A percentile compares a stretch with the other conserved stretches of the same genome.
phyloP scores from a whole-genome alignment of 192 early-diverging fungal species.

The Lunasporangiospora selenospora region DNA sequence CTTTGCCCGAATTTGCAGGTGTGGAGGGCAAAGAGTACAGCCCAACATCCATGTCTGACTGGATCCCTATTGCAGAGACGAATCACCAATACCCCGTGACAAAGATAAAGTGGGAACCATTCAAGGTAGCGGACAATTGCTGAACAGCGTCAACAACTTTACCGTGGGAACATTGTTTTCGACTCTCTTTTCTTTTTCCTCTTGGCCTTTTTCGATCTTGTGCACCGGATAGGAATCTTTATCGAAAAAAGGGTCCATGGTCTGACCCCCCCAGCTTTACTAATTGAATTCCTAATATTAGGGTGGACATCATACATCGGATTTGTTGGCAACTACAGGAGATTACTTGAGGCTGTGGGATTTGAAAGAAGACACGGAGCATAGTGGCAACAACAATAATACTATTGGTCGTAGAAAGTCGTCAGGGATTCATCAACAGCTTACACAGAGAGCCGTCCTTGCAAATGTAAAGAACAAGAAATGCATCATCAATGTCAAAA shows the following conservation, averaged over 20 bases:
- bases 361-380: constrained; percentile 64
- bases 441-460: constrained; percentile 58
- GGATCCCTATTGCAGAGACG: constrained; percentile 75
- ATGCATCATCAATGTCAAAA: neutral
- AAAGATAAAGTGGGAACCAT: constrained; percentile 89
- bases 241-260: too few relatives aligned
- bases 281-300: constrained; percentile 11
- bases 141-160: neutral
- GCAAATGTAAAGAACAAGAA: constrained; percentile 59
- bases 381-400: constrained; percentile 14
- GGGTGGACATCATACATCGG: constrained; percentile 52
- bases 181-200: too few relatives aligned
- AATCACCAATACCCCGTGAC: constrained; percentile 90
- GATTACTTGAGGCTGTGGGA: constrained; percentile 94
- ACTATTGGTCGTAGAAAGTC: constrained; percentile 49
- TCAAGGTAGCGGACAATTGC: constrained; percentile 54
- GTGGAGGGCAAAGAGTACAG: constrained; percentile 39
- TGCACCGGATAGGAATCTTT: too few relatives aligned
- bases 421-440: constrained; percentile 36
- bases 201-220: too few relatives aligned
- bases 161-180: too few relatives aligned
- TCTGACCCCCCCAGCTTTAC: too few relatives aligned
- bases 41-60: constrained; percentile 61
- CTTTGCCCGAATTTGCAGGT: constrained; percentile 58
- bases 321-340: constrained; percentile 88